Conservation (phyloP, 495 filamentous ascomycete genomes). For the Aspergillus steynii region DNA sequence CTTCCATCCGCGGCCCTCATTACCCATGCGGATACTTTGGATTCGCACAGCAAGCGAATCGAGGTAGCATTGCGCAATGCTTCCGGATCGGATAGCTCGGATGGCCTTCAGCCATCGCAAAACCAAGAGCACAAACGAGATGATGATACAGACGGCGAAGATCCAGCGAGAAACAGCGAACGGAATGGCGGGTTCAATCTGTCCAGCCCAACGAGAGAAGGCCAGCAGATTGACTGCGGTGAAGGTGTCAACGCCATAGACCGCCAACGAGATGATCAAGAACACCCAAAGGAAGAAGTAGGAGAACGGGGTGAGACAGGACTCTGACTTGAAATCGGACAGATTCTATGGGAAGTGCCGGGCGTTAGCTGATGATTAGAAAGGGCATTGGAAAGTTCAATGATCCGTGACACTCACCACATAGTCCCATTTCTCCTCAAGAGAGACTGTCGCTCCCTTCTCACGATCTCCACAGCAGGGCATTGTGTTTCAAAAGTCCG, state of each 20-base stretch:
- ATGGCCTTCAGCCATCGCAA: conserved; percentile 78
- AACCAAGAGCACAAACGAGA: conserved; percentile 74
- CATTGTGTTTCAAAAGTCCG: conserved; percentile 53
- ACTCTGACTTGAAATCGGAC: conserved; percentile 80
- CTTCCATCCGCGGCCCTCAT: conserved; percentile 69
- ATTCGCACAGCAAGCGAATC: conserved; percentile 80
- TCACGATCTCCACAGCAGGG: conserved; percentile 70
- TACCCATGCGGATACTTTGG: conserved; percentile 71
- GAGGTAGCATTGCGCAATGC: conserved; percentile 88
- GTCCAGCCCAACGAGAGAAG: conserved; percentile 70
- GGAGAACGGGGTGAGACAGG: conserved; percentile 73
- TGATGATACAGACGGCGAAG: conserved; percentile 83
- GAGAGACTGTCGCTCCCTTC: conserved; percentile 59
- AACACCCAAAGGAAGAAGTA: conserved; percentile 84
- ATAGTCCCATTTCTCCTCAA: conserved; percentile 93
- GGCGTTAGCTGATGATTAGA: conserved; percentile 15
- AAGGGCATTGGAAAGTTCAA: conserved; percentile 8
- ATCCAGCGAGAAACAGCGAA: conserved; percentile 81
- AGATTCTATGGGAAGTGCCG: conserved; percentile 63
- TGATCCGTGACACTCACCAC: conserved; percentile 60
- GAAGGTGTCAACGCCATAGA: conserved; percentile 88
- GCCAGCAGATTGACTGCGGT: conserved; percentile 87
- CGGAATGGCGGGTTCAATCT: conserved; percentile 67
- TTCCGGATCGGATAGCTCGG: conserved; percentile 75
- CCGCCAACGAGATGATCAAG: conserved; percentile 73